Evolutionary conservation across 2,329 filamentous ascomycete species (phyloP), one percentile per base, ranked within the genome.

Genomic region (Xylariaceae sp.): DNA sequence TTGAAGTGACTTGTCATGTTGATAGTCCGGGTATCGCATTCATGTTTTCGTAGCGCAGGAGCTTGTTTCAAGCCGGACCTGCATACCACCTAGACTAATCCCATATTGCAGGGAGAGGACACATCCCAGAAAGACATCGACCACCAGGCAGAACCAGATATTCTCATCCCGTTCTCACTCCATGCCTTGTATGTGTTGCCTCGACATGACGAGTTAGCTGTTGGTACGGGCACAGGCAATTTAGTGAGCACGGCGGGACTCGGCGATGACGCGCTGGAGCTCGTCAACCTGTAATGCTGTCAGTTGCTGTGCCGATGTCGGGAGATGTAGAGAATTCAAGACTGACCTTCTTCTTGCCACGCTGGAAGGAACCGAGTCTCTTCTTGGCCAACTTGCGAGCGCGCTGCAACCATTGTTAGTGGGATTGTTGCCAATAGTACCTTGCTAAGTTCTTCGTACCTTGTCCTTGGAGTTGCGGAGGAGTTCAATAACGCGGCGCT

Each of bases 381-480:
- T 96, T 97, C 92, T 97, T 97, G 75, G 93, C 93, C 75, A 97
- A 90, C 88, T 97, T 97, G 73, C 93, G 87, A 75, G 93, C 93
- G 81, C 93, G 91, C 62, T 63, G 11, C 3, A 55, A n/a, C 18
- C 44, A 1, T 30, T 4, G 13, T 51, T 56, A 63, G 61, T 30
- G 4, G 5, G 35, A 1, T 4, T 2, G 18, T 2, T 18, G 18
- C n/a, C 2, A 11, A 11, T 51, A 11, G 4, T 10, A 15, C n/a
- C 7, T 10, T 4, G 23, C 2, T 1, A 13, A 2, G 2, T 44
- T 5, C 39, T 17, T 15, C 62, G 56, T 34, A 63, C 62, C 90
- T 97, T 97, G 82, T 99, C 94, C 85, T 96, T 95, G 84, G 86
- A 88, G 89, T 99, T 99, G 75, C 94, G 91, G 81, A 99, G 89